phyloP scores from a whole-genome alignment of 2,329 filamentous ascomycete species.

The Colletotrichum sp. region DNA sequence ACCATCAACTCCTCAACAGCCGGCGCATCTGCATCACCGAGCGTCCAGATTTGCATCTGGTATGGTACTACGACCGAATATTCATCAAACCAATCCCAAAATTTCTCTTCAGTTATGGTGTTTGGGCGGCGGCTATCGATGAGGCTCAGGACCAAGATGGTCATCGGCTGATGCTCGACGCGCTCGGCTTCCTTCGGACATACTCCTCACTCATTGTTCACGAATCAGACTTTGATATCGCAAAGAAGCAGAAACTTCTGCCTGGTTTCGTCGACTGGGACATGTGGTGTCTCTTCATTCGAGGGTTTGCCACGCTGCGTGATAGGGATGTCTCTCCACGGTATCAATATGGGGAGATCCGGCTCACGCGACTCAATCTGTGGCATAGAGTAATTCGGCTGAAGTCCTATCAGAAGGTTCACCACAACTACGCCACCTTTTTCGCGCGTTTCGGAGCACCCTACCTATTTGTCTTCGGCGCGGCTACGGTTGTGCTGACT shows the following conservation, averaged over 20 bases:
- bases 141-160: neutral
- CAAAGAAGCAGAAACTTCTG: conserved; percentile 19
- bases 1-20: conserved; percentile 30
- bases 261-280: conserved; percentile 19
- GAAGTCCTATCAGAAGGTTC: conserved; percentile 22
- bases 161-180: neutral
- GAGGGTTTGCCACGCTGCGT: neutral
- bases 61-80: conserved; percentile 32
- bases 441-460: conserved; percentile 27
- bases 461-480: conserved; percentile 26
- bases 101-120: conserved; percentile 28
- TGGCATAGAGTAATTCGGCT: conserved; percentile 25
- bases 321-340: conserved; percentile 22
- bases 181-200: conserved; percentile 35
- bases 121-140: conserved; percentile 25
- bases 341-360: conserved; percentile 16
- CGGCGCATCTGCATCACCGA: conserved; percentile 37
- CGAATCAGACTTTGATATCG: conserved; percentile 39
- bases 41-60: conserved; percentile 36
- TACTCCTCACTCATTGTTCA: conserved; percentile 35
- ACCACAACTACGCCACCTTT: conserved; percentile 26
- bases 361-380: conserved; percentile 23
- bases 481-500: conserved; percentile 25
- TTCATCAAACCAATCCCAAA: conserved; percentile 36
- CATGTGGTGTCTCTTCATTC: conserved; percentile 22